These are phyloP conservation scores for Pseudocercospora musae DNA, from an alignment of 2,329 filamentous ascomycete species.

Conservation along the genomic window DNA sequence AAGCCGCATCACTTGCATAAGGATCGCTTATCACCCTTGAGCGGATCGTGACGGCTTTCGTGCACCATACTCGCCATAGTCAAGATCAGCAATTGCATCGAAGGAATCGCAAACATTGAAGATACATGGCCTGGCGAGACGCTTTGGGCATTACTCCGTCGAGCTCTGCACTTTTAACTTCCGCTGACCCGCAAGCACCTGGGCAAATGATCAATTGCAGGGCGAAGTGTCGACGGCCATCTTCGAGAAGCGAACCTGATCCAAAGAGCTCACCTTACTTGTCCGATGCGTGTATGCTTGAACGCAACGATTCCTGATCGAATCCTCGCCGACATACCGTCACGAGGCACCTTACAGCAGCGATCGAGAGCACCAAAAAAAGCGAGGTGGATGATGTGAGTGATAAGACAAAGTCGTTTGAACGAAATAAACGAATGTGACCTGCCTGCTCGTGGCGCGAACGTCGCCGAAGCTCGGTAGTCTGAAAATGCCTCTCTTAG, in stretches of 20 bases:
- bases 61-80: background rate
- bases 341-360: background rate
- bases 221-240: background rate
- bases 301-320: background rate
- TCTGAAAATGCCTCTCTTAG: background rate
- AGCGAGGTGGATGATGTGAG: background rate
- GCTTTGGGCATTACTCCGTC: background rate
- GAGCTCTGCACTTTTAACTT: background rate
- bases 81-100: background rate
- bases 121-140: background rate
- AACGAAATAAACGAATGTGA: background rate
- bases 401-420: background rate
- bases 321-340: background rate
- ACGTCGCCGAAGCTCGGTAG: background rate
- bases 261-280: background rate
- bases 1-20: background rate
- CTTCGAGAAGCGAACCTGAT: background rate
- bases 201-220: background rate
- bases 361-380: background rate
- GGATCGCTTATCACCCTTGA: background rate
- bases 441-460: background rate
- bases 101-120: background rate
- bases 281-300: background rate
- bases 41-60: background rate
- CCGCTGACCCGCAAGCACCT: background rate